Evolutionary conservation across 805 yeast species (phyloP).

Genomic region (Komagataella kurtzmanii): DNA sequence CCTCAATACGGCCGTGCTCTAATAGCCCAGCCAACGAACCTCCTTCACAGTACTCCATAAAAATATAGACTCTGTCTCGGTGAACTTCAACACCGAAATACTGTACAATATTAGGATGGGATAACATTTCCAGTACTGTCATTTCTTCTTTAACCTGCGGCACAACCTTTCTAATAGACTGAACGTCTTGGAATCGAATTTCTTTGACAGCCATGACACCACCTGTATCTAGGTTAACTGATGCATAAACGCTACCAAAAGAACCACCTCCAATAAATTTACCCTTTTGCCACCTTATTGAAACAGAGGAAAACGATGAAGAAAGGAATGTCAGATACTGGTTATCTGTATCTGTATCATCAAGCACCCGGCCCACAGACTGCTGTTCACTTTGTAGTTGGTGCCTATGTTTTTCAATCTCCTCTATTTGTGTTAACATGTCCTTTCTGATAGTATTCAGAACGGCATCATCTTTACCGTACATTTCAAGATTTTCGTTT

Average conservation of each 20-base stretch:
- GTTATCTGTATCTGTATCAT: constrained; percentile 76
- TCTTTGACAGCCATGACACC: constrained; percentile 96
- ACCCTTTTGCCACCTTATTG: constrained; percentile 97
- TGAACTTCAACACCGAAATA: constrained; percentile 97
- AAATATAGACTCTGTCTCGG: constrained; percentile 85
- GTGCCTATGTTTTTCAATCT: constrained; percentile 45
- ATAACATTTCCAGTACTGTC: constrained; percentile 89
- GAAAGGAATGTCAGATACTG: constrained; percentile 80
- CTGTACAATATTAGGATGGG: constrained; percentile 94
- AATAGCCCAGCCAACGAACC: constrained; percentile 81
- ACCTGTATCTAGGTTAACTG: constrained; percentile 87
- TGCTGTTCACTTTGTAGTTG: constrained; percentile 27
- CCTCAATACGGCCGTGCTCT: constrained; percentile 90
- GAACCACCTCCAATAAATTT: constrained; percentile 90
- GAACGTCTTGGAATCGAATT: constrained; percentile 79
- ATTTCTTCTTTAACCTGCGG: constrained; percentile 91
- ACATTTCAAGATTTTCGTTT: constrained; percentile 41
- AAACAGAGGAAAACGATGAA: constrained; percentile 75
- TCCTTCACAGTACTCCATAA: constrained; percentile 96
- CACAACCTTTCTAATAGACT: constrained; percentile 69
- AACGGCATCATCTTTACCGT: constrained; percentile 39
- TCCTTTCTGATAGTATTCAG: constrained; percentile 49
- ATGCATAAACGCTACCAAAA: constrained; percentile 88
- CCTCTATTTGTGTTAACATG: constrained; percentile 49
- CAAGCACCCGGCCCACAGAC: constrained; percentile 78